Evolutionary conservation across 257 asterid genomes (phyloP).

Genomic region (Pogostemon cablin): DNA sequence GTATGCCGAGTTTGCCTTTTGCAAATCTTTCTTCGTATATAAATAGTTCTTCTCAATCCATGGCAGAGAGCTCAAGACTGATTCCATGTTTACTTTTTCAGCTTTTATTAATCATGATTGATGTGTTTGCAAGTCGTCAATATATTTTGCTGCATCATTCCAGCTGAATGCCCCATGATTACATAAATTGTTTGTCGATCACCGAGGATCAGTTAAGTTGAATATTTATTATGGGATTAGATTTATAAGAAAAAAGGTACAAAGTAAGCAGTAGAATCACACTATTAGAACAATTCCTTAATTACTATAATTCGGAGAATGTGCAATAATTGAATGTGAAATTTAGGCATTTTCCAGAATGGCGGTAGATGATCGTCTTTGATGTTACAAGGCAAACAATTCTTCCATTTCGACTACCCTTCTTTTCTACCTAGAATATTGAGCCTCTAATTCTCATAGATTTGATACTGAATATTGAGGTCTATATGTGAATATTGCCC

Average conservation of each 20-base stretch:
- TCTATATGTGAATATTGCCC: no score
- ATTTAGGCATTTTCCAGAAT: neutral
- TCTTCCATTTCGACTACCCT: neutral
- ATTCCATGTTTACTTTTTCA: neutral
- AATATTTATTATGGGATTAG: neutral
- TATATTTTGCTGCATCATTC: neutral
- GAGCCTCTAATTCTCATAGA: no score
- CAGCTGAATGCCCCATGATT: neutral
- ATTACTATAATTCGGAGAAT: no score
- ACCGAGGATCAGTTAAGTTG: neutral
- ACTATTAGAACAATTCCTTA: neutral
- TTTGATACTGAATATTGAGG: no score
- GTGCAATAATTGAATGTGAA: neutral
- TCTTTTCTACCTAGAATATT: neutral
- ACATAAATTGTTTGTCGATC: neutral
- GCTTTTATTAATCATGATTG: neutral
- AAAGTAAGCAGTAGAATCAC: neutral
- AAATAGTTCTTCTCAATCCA: neutral
- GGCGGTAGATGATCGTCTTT: neutral
- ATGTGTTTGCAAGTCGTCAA: neutral
- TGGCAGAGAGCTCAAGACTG: slow-evolving; percentile 1
- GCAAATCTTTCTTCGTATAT: slow-evolving; percentile 2
- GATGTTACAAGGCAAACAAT: neutral
- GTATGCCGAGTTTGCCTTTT: slow-evolving; percentile 43
- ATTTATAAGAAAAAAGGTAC: neutral